Evolutionary conservation across 345 rosid genomes (phyloP), one percentile per base, ranked within the genome.

Genomic region (Bruguiera sexangula): DNA sequence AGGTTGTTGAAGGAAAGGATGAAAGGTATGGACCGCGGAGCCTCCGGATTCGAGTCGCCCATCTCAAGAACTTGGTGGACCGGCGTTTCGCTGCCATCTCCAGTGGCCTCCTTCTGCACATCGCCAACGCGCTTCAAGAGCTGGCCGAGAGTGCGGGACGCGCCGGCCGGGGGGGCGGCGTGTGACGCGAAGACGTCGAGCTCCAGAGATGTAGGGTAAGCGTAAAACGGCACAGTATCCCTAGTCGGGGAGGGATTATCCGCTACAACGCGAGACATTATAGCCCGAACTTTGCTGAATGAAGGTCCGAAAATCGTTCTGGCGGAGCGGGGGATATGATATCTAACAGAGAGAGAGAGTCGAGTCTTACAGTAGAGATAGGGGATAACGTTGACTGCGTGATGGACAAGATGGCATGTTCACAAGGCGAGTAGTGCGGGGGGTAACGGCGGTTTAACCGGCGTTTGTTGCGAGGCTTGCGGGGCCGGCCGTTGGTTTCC

Each of bases 41-140:
- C 79, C 66, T 73, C 73, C 24, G 59, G 27, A 20, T 58, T 51
- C 8, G 70, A 55, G 64, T 71, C 73, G 13, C 78, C 81, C 26
- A 60, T 65, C 62, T 79, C 80, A 8, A 87, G 67, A 9, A 76
- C 48, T 65, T 84, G 90, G 63, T 88, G 97, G 57, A 87, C 83
- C 29, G 97, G 97, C 19, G 99, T 84, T 66, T 89, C 96, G 34
- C 75, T 74, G 6, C 84, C 84, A 27, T 83, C 81, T 3, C 97
- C 97, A 10, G 82, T 73, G n/a, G 72, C 82, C 65, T 86, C 83
- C 72, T 89, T 85, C 3, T 85, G 70, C 0, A 65, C 89, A 22
- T 90, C 98, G 0, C 97, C 91, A 0, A 90, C 96, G 26, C 76
- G 81, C 82, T 92, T 89, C 15, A 95, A 77, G 19, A 95, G 78